Evolutionary conservation across 108 stramenopile genomes (phyloP).

Genomic region (Halocafeteria seosinensis): DNA sequence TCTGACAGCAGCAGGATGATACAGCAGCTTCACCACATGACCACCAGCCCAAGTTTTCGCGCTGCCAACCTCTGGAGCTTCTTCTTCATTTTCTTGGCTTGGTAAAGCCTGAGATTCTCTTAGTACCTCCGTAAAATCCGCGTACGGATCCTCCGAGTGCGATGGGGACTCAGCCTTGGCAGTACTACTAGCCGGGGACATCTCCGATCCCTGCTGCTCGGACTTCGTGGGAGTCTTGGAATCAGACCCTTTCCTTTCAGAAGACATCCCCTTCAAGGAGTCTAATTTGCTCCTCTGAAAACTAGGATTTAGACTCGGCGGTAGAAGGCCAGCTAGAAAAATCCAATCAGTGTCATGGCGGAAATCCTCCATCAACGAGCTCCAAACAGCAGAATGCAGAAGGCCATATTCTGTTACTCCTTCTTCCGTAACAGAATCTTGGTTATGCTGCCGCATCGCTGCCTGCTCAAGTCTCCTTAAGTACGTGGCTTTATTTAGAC

Average conservation of each 20-base stretch:
- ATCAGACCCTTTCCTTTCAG: not conserved
- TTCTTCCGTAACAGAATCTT: not conserved
- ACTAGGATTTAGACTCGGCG: not conserved
- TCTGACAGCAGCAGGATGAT: slow-evolving; percentile 34
- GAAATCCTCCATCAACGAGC: not conserved
- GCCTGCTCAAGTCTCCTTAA: slow-evolving; percentile 11
- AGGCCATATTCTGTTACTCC: not conserved
- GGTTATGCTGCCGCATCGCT: not conserved
- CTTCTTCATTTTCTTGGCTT: not conserved
- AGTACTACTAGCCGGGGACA: not conserved
- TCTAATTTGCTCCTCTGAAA: not conserved
- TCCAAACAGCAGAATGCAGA: not conserved
- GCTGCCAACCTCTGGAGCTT: not conserved
- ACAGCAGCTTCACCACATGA: slow-evolving; percentile 15
- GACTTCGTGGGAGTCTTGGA: not conserved
- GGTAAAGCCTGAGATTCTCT: not conserved
- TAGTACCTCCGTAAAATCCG: not conserved
- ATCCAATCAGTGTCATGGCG: slow-evolving; percentile 9
- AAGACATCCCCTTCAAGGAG: not conserved
- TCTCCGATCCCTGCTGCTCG: not conserved
- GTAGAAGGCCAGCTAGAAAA: slow-evolving; percentile 5
- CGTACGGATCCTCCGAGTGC: no score
- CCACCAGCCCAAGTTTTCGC: not conserved
- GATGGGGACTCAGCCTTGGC: not conserved
- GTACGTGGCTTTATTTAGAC: slow-evolving; percentile 5